Conservation (phyloP, 371 early-diverging fungal genomes). For the Mortierella sp. region DNA sequence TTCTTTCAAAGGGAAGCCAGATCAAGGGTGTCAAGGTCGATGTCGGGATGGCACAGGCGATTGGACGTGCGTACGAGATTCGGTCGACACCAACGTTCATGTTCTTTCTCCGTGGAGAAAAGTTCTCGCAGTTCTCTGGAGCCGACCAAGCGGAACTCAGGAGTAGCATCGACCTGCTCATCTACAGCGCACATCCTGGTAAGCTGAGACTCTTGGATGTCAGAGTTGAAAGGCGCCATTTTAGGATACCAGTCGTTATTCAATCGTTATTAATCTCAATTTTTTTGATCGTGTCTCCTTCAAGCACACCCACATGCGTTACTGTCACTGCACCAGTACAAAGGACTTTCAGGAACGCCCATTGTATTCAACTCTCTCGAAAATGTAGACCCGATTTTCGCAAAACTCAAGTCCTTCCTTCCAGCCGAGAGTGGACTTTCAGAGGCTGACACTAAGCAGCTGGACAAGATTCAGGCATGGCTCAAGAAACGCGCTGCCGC, state of each 20-base stretch:
- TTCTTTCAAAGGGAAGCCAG: slow-evolving; percentile 62
- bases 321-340: slow-evolving; percentile 26
- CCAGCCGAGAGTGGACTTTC: slow-evolving; percentile 34
- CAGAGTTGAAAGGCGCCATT: too few species aligned
- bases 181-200: slow-evolving; percentile 80
- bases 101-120: slow-evolving; percentile 70
- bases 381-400: slow-evolving; percentile 70
- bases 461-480: slow-evolving; percentile 46
- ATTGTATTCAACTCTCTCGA: slow-evolving; percentile 68
- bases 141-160: slow-evolving; percentile 76
- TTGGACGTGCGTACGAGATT: slow-evolving; percentile 67
- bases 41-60: slow-evolving; percentile 65
- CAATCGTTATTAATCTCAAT: not conserved
- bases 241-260: not conserved
- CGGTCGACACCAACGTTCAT: slow-evolving; percentile 81
- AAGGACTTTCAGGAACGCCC: slow-evolving; percentile 56
- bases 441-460: slow-evolving; percentile 35
- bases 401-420: slow-evolving; percentile 64
- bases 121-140: slow-evolving; percentile 74
- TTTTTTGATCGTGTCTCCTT: not conserved
- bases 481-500: slow-evolving; percentile 41
- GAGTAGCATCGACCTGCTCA: slow-evolving; percentile 70
- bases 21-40: slow-evolving; percentile 79
- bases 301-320: slow-evolving; percentile 73
- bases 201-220: slow-evolving; percentile 40